Base-by-base conservation (phyloP, 805 yeast species). In the Kregervanrija pseudodelftensis region DNA sequence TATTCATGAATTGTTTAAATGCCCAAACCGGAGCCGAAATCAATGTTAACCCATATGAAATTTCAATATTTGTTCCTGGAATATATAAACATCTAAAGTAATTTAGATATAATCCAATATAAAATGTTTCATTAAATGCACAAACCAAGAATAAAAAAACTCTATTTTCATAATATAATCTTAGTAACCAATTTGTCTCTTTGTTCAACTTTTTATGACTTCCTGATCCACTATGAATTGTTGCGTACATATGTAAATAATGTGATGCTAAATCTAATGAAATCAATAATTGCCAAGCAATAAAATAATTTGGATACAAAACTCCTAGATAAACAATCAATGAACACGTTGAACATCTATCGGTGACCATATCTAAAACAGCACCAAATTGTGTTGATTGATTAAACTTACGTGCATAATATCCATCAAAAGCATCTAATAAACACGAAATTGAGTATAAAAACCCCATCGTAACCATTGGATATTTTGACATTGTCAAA, bases 231-330 rank as follows among this genome's bases (percentile, higher is more conserved):
- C 80, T 70, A 43, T 81, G 74, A 55, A 90, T 70, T 68, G 88
- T 85, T 36, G 98, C 96, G 64, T 90, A 90, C 99, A 93, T 93
- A 69, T 93, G 99, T 85, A 93, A 86, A 68, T 93, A 93, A 63
- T 93, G 99, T 42, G 95, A 85, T 2, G 97, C 89, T 56, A 93
- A 74, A 59, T 85, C 95, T 55, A 93, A 70, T 10, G 95, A 84
- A 41, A 90, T 80, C 54, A 93, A 72, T 22, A 86, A 55, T 68
- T 93, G 99, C 81, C 91, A 90, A 8, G 80, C 52, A 11, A 85
- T 65, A 42, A 77, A 69, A 65, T 72, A 84, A 31, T 64, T 56
- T 8, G 97, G 97, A 59, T 86, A 91, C 39, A 85, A 69, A 33
- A 85, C 80, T 53, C 93, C 79, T 46, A 93, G 71, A 63, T 77